Base-by-base conservation (phyloP, 2,329 filamentous ascomycete species). In the Amauroascus niger region DNA sequence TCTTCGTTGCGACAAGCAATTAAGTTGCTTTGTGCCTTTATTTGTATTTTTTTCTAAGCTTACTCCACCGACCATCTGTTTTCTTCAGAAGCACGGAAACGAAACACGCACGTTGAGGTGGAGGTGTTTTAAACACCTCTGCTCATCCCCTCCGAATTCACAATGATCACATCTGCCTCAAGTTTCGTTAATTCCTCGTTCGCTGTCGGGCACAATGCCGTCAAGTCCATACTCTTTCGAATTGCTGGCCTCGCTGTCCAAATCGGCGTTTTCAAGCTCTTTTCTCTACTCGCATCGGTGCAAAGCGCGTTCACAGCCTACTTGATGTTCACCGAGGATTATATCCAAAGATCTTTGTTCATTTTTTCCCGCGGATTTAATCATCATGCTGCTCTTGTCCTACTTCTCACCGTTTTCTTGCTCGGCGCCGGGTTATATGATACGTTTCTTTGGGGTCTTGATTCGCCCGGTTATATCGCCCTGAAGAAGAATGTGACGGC, bases 221-320 rank as follows among this genome's bases (percentile, higher is more conserved):
- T 57, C 48, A 57, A 57, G 33, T 54, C 55, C 2, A 57, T 57
- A 43, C 52, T 57, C 20, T 57, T 57, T 39, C 55, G 55, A 43
- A 44, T 49, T 47, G 55, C 55, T 33, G 55, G 55, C 32, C 45
- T 57, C 28, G 41, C 33, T 26, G 11, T 57, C 22, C 55, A 57
- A 18, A 41, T 57, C 4, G 47, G 47, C 35, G 52, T 54, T 22
- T 54, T 57, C 43, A 57, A 54, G 24, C 37, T 57, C 35, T 57
- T 57, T 32, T 43, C 55, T 8, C 52, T 57, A 16, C 18, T 57
- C 8, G 55, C 52, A 13, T 57, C 47, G 16, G 35, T 18, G n/a
- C 43, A 39, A 52, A 47, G 47, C 26, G 51, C 55, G n/a, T 57
- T 57, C 30, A 57, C 55, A 6, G 47, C 55, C 13, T 57, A 57